These are phyloP conservation scores for Saturnispora kantuleensis DNA, from an alignment of 805 yeast species.

Conservation along the genomic window DNA sequence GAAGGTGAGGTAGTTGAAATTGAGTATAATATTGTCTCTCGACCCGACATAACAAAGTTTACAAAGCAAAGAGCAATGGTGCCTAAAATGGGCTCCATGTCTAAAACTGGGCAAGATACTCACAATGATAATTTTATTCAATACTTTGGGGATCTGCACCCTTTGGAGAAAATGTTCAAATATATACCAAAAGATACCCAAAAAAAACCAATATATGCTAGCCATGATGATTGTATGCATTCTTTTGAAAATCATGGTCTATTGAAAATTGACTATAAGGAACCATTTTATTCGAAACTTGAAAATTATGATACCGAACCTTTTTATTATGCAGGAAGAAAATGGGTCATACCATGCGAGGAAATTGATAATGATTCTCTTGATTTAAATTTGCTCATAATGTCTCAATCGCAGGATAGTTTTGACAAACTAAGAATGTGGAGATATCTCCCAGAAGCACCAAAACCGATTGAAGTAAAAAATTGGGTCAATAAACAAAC, in stretches of 20 bases:
- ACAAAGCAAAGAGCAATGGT: not conserved
- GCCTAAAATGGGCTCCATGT: not conserved
- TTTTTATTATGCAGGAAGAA: constrained; percentile 58
- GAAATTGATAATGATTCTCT: constrained; percentile 20
- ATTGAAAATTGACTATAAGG: constrained; percentile 43
- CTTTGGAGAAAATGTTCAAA: not conserved
- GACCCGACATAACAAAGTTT: constrained; percentile 3
- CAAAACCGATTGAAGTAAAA: constrained; percentile 32
- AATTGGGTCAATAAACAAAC: constrained; percentile 24
- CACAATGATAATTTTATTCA: not conserved
- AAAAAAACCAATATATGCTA: constrained; percentile 13
- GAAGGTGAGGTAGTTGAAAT: not conserved
- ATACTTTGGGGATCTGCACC: constrained; percentile 1
- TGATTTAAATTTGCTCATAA: not conserved
- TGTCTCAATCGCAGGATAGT: not conserved
- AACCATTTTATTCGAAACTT: constrained; percentile 52
- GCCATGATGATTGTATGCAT: constrained; percentile 15
- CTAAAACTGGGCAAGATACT: not conserved
- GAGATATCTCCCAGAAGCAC: constrained; percentile 30
- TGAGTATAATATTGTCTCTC: not conserved
- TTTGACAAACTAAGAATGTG: constrained; percentile 6
- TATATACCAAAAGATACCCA: not conserved
- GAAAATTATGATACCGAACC: constrained; percentile 46
- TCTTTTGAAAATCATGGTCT: constrained; percentile 34
- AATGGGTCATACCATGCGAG: constrained; percentile 37